These are phyloP conservation scores for Solanum chiquidenum DNA, from an alignment of 257 asterid species.

Conservation along the genomic window DNA sequence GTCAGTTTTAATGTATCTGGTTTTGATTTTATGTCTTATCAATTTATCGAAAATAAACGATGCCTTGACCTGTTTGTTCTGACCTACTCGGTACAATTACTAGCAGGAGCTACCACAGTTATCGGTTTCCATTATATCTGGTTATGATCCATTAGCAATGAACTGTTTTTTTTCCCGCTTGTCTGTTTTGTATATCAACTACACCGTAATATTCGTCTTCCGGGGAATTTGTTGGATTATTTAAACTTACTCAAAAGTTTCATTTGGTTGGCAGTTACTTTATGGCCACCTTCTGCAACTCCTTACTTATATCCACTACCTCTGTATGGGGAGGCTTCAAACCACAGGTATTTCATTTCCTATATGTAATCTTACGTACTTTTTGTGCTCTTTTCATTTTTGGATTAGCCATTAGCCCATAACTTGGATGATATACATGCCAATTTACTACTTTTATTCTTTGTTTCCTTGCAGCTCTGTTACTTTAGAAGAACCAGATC, in stretches of 20 bases:
- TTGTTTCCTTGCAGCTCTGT: conserved; percentile 48
- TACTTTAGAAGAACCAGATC: conserved; percentile 47
- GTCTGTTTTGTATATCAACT: not conserved
- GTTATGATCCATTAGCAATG: not conserved
- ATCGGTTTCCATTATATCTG: not conserved
- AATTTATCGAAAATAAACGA: not conserved
- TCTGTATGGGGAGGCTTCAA: conserved; percentile 89
- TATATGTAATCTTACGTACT: not conserved
- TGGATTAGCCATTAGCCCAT: not conserved
- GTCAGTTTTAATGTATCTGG: not conserved
- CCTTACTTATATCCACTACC: conserved; percentile 73
- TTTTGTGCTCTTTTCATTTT: not conserved
- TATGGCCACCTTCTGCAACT: conserved; percentile 94
- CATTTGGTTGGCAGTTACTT: conserved; percentile 41
- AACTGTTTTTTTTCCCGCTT: not conserved
- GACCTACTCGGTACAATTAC: not conserved
- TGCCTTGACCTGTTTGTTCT: not conserved
- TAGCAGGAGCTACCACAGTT: not conserved
- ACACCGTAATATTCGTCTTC: not conserved
- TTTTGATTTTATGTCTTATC: not conserved
- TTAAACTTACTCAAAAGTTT: not conserved
- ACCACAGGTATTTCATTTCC: conserved; percentile 58
- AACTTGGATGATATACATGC: not conserved
- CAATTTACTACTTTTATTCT: not conserved
- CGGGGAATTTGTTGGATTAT: not conserved